Percentiles rank a stretch among this genome's conserved stretches.
phyloP scores from a whole-genome alignment of 2,329 filamentous ascomycete genomes.

The Alternaria arbusti region DNA sequence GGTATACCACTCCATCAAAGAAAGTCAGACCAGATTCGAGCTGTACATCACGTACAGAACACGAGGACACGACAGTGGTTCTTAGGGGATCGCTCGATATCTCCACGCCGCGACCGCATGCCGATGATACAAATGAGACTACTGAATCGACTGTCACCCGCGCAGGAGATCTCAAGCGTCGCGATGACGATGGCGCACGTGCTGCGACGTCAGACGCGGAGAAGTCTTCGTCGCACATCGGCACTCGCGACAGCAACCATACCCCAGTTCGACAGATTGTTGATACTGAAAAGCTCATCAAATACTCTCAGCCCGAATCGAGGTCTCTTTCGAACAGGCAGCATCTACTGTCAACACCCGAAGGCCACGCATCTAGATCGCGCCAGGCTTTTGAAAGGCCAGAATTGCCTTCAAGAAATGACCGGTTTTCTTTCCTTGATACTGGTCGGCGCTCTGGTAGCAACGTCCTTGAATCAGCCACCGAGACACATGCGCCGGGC shows the following conservation, averaged over 20 bases:
- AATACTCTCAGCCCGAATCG: neutral
- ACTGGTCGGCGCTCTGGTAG: constrained; percentile 39
- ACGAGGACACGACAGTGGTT: constrained; percentile 33
- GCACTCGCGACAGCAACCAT: neutral
- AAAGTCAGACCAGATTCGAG: constrained; percentile 26
- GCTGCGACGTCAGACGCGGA: neutral
- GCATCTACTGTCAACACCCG: constrained; percentile 3
- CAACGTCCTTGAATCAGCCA: constrained; percentile 20
- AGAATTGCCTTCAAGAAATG: constrained; percentile 52
- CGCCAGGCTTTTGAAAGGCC: constrained; percentile 20
- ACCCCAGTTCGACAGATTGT: neutral
- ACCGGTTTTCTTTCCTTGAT: constrained; percentile 52
- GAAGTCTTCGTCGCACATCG: neutral
- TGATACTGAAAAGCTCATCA: neutral
- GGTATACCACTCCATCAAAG: constrained; percentile 19
- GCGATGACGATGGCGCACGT: neutral
- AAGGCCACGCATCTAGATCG: constrained; percentile 13
- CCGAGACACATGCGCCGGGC: constrained; percentile 22
- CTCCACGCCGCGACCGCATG: constrained; percentile 2
- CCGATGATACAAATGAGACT: neutral
- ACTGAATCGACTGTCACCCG: neutral
- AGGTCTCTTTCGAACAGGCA: neutral
- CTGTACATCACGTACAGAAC: constrained; percentile 30
- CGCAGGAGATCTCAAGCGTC: neutral
- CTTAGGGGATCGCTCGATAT: constrained; percentile 15